phyloP scores from a whole-genome alignment of 2,329 filamentous ascomycete species.

The Periconia sp. region DNA sequence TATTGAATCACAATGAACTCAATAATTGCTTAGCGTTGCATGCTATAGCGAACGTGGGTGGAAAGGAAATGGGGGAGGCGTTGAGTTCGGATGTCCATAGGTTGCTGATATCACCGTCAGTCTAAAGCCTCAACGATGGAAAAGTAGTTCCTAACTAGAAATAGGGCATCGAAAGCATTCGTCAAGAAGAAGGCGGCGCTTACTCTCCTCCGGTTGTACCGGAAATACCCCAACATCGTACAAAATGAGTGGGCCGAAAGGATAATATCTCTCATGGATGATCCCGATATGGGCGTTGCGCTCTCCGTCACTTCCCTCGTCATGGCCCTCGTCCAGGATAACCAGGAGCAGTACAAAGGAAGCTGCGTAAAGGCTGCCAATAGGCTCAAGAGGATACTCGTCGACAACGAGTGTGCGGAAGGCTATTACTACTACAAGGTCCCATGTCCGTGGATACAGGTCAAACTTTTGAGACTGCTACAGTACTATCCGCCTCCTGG shows the following conservation, averaged over 20 bases:
- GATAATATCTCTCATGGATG: conserved; percentile 99
- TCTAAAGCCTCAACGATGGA: conserved; percentile 20
- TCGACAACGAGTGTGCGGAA: conserved; percentile 85
- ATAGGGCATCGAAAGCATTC: conserved; percentile 85
- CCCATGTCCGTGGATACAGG: conserved; percentile 98
- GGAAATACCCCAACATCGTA: conserved; percentile 91
- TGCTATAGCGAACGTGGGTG: conserved; percentile 96
- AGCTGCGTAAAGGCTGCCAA: conserved; percentile 94
- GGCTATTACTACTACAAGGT: conserved; percentile 99
- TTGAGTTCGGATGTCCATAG: conserved; percentile 90
- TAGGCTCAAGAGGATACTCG: conserved; percentile 84
- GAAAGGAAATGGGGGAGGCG: conserved; percentile 96
- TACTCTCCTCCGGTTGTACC: conserved; percentile 89
- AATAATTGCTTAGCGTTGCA: conserved; percentile 97
- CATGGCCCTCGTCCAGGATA: conserved; percentile 92
- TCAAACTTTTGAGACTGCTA: conserved; percentile 87
- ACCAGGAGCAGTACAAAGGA: conserved; percentile 91
- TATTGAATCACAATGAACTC: conserved; percentile 93
- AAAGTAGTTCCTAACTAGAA: conserved; percentile 24
- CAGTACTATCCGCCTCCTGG: conserved; percentile 97
- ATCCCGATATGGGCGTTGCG: conserved; percentile 89
- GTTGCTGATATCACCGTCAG: conserved; percentile 90
- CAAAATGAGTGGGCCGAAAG: conserved; percentile 97
- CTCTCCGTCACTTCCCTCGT: conserved; percentile 95
- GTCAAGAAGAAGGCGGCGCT: conserved; percentile 99